Base-by-base conservation (phyloP, 2,329 filamentous ascomycete species). In the Curvularia sp. region DNA sequence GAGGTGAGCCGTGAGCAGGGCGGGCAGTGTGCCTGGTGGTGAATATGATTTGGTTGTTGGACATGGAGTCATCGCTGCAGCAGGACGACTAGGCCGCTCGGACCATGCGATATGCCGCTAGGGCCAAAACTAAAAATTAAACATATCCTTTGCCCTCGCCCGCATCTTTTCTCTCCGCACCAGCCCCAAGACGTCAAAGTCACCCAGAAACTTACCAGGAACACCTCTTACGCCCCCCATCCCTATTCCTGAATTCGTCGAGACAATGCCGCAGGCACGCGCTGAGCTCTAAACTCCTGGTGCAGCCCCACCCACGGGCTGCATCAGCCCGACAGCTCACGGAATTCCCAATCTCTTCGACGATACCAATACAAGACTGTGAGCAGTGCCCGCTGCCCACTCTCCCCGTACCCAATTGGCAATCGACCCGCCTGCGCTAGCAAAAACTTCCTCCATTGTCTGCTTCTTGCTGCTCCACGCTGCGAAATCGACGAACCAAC, bases 301-400 rank as follows among this genome's bases (percentile, higher is more conserved):
- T 63, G 61, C 61, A 54, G 61, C 58, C 61, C 58, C 58, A 39
- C 44, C 49, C 58, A 58, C 33, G 61, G 61, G 58, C 58, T 61
- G 61, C 61, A 58, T 54, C 86, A 93, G 91, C 89, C 89, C 88
- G 87, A 75, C 89, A 92, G 90, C 89, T 89, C 89, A 88, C 83
- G 89, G 92, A 67, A 82, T 82, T 84, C 28, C 84, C 83, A 85
- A 86, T 84, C 75, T 77, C 73, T 66, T 75, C 76, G 76, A 78
- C 74, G 75, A 78, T 76, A 72, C 69, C 52, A 75, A 71, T 65
- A 60, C 57, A 65, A 68, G 70, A 76, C 68, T 74, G 72, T 69
- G 66, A 66, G 64, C 66, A 74, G 75, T 72, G 70, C 56, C 49
- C 50, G 55, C 64, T 74, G 73, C 73, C 64, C 67, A 66, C 71